phyloP scores from a whole-genome alignment of 164 flowering plant genomes.

The Santalum album region DNA sequence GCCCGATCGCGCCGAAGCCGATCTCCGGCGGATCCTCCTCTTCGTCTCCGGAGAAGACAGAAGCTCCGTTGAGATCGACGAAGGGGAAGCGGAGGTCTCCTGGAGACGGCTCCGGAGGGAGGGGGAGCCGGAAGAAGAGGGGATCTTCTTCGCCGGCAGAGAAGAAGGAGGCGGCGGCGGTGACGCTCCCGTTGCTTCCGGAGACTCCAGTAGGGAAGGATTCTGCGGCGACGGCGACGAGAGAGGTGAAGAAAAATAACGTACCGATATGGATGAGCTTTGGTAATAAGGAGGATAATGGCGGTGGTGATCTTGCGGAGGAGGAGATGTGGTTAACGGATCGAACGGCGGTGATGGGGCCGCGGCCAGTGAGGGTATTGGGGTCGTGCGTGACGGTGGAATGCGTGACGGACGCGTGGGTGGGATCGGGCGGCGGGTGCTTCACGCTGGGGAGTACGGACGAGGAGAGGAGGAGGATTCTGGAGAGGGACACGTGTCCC shows the following conservation, averaged over 20 bases:
- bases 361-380: conserved; percentile 22
- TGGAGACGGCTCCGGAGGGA: conserved; percentile 13
- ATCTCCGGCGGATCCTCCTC: conserved; percentile 22
- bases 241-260: too few species aligned
- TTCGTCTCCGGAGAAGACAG: conserved; percentile 19
- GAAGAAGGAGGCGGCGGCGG: conserved; percentile 11
- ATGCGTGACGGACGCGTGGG: conserved; percentile 50
- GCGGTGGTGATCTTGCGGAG: neutral
- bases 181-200: conserved; percentile 58
- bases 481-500: conserved; percentile 71
- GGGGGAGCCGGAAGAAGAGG: neutral
- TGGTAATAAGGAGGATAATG: neutral
- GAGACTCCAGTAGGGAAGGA: conserved; percentile 41
- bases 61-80: conserved; percentile 6
- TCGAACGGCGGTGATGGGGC: conserved; percentile 14
- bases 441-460: conserved; percentile 35
- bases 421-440: conserved; percentile 17
- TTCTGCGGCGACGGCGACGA: conserved; percentile 1
- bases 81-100: conserved; percentile 32
- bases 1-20: conserved; percentile 92
- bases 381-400: conserved; percentile 69
- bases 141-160: too few species aligned
- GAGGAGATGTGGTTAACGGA: neutral
- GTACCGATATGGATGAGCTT: conserved; percentile 33
- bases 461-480: conserved; percentile 36